Evolutionary conservation across 2,329 filamentous ascomycete species (phyloP).

Genomic region (Talaromyces sp.): DNA sequence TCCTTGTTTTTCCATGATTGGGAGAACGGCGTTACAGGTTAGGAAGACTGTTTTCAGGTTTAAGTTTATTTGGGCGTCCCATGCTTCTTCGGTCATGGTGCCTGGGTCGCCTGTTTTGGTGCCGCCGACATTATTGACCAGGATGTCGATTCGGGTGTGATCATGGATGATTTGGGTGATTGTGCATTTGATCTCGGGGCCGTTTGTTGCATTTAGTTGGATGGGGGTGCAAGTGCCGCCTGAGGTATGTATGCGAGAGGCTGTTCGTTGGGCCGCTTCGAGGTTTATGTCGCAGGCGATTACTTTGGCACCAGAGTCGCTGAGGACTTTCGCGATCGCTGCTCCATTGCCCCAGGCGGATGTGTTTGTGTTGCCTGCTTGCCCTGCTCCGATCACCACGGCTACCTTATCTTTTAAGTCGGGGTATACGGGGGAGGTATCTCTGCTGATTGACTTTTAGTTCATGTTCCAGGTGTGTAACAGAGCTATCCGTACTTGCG

Average conservation of each 20-base stretch:
- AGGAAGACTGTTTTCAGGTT: conserved; percentile 60
- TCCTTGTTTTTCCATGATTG: conserved; percentile 56
- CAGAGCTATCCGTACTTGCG: not conserved
- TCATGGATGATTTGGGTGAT: conserved; percentile 55
- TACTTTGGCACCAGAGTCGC: conserved; percentile 50
- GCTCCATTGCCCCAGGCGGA: conserved; percentile 56
- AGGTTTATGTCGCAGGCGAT: conserved; percentile 54
- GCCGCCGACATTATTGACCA: conserved; percentile 63
- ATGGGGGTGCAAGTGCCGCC: conserved; percentile 43
- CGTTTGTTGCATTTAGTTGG: conserved; percentile 55
- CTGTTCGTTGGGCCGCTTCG: conserved; percentile 43
- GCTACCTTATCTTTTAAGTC: conserved; percentile 22
- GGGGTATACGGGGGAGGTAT: conserved; percentile 11
- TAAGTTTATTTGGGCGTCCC: conserved; percentile 57
- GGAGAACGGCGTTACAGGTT: conserved; percentile 55
- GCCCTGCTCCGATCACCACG: conserved; percentile 28
- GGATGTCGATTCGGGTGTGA: conserved; percentile 60
- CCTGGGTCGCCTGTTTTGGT: conserved; percentile 57
- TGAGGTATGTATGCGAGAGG: conserved; percentile 36
- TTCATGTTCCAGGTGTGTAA: not conserved
- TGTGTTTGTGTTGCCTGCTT: conserved; percentile 36
- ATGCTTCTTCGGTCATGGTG: conserved; percentile 51
- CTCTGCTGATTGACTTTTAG: not conserved
- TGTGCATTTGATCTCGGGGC: conserved; percentile 52
- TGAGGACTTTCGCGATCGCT: conserved; percentile 52